A percentile compares a stretch with the other conserved stretches of the same genome.
phyloP scores from a whole-genome alignment of 1,284 basidiomycete genomes.

The Ceratobasidium sp. region DNA sequence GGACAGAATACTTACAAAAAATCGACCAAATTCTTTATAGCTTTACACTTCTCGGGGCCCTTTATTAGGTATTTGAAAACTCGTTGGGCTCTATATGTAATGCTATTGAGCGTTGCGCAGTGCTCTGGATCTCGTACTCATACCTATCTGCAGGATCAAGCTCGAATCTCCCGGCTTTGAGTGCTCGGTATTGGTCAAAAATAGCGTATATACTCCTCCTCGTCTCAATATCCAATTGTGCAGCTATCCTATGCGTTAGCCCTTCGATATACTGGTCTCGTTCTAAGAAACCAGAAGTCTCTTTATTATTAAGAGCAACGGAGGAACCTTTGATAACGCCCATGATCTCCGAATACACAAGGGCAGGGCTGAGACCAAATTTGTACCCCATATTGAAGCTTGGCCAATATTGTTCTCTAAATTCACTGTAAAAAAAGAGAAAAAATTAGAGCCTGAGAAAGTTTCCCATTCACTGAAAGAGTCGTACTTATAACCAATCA shows the following conservation, averaged over 20 bases:
- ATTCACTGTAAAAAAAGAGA: slow-evolving; percentile 6
- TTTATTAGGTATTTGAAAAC: neutral
- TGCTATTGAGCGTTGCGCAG: neutral
- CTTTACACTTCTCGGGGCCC: neutral
- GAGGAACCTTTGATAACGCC: slow-evolving; percentile 13
- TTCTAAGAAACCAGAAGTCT: neutral
- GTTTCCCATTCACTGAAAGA: neutral
- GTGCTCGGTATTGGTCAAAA: neutral
- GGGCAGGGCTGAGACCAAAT: neutral
- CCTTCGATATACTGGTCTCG: slow-evolving; percentile 5
- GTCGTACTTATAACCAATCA: slow-evolving; percentile 7
- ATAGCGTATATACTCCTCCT: neutral
- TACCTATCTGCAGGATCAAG: neutral
- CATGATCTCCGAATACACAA: slow-evolving; percentile 20
- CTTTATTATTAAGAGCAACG: neutral
- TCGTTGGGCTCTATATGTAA: neutral
- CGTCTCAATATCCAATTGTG: neutral
- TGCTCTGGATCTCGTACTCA: neutral
- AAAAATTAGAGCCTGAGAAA: neutral
- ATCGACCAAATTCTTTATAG: neutral
- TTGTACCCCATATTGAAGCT: neutral
- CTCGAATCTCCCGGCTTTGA: neutral
- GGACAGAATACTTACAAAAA: neutral
- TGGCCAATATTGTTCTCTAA: slow-evolving; percentile 16
- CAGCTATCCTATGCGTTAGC: neutral